Base-by-base conservation (phyloP, 371 early-diverging fungal species). In the Blakeslea trispora region DNA sequence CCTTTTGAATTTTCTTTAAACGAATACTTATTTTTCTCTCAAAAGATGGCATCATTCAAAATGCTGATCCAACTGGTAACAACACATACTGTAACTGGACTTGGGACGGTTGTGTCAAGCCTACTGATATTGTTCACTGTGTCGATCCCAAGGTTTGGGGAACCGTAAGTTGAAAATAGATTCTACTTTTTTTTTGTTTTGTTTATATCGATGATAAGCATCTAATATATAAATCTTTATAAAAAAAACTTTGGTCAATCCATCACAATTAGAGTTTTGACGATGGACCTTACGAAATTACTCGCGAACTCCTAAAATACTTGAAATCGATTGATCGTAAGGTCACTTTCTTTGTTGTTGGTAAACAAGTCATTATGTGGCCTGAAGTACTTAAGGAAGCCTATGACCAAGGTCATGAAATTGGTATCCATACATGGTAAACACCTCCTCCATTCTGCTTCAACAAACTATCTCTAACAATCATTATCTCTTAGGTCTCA, bases 351-450 rank as follows among this genome's bases (percentile, higher is more conserved):
- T 81, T 81, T 49, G 71, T 83, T 45, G 75, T 81, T 17, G 81
- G 81, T 31, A 72, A 66, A 37, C 78, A 79, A 21, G 79, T 77
- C 22, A 48, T 74, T 15, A 59, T 69, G 40, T 73, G 65, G 49
- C 80, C 83, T 8, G 72, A 72, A 10, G 53, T 75, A 5, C 52
- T 78, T 13, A 61, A 62, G 47, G 66, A 68, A 45, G 75, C 71
- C 28, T 75, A 64, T 17, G 63, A 69, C 37, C 64, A 68, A 61
- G 80, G 74, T 28, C 81, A 81, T 45, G 81, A 84, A 61, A 76
- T 84, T 45, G 84, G 71, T 53, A 64, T 81, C 43, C 84, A 84
- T 45, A 81, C 74, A 24, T 77, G 75, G 83, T 79, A 75, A 63
- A 64, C 40, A 22, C 21, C 42, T 28, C 28, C 28, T 59, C 9